Evolutionary conservation across 2,329 filamentous ascomycete genomes (phyloP), one percentile per base, ranked within the genome.

Genomic region (Beauveria sp.): DNA sequence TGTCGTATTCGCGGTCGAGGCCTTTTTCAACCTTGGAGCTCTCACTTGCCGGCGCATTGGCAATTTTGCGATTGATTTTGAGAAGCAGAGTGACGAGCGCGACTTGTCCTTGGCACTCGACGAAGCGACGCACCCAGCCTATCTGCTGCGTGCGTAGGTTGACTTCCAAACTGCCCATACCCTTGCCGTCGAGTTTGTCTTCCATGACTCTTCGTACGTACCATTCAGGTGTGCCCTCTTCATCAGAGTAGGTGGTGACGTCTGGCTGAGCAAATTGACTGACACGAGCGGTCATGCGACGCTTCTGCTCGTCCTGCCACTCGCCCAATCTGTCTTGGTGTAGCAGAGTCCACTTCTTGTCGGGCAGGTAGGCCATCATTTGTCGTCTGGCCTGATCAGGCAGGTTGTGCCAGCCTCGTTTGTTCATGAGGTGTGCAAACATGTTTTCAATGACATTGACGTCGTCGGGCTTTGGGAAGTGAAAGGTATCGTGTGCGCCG

Each of bases 171-270:
- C 91, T 96, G 65, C 91, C 91, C 65, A 99, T 82, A 64, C 96
- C 90, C 79, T 98, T 97, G 66, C 88, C 84, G 60, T 93, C 91
- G 67, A 98, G 91, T 65, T 86, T 90, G 75, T 97, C 96, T 74
- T 98, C 93, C 90, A 98, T 91, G 64, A 98, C 90, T 73, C 91
- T 93, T 72, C 91, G 89, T 59, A 99, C 93, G 74, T 96, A 99
- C 93, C 93, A 99, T 76, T 98, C 93, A 3, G 95, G 95, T 55
- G 91, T 96, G 50, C 93, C 93, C 74, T 98, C 95, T 73, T 98
- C 93, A 71, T 97, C 93, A 8, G 91, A 91, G 67, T 90, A 87
- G 48, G 87, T 85, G 46, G 91, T 83, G 63, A 93, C 84, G 67
- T 89, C 87, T 63, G 85, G 74, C 72, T 83, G 84, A 62, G 88